Evolutionary conservation across 75 land plant species (phyloP).

Genomic region (Chamaecyparis obtusa): DNA sequence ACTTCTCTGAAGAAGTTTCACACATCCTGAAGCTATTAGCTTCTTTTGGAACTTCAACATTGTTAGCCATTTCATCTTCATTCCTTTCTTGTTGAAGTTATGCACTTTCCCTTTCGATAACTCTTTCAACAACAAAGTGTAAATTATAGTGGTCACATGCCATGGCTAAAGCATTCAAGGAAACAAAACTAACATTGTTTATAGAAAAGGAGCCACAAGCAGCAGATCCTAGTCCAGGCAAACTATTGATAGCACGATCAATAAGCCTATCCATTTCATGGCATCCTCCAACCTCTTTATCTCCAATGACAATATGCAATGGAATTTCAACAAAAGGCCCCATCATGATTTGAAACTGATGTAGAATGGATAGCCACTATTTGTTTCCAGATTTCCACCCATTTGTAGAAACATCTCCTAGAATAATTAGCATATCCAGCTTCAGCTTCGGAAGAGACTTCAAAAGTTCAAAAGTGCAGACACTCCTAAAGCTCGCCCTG

Average conservation of each 20-base stretch:
- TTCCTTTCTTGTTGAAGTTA: conserved; percentile 15
- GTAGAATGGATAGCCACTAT: conserved; percentile 47
- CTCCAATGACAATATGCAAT: conserved; percentile 51
- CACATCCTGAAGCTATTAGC: neutral
- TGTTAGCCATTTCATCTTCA: neutral
- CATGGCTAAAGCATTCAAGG: conserved; percentile 59
- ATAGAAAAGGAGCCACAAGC: conserved; percentile 54
- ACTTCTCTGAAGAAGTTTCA: conserved; percentile 1
- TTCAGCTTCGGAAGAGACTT: conserved; percentile 42
- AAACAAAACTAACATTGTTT: conserved; percentile 51
- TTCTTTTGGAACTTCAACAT: neutral
- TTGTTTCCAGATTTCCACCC: conserved; percentile 42
- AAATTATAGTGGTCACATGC: conserved; percentile 42
- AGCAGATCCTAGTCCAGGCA: conserved; percentile 54
- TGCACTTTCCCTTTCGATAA: conserved; percentile 37
- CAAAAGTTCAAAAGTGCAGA: neutral
- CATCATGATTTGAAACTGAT: conserved; percentile 38
- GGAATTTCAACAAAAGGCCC: conserved; percentile 50
- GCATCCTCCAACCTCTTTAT: conserved; percentile 65
- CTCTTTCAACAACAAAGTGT: conserved; percentile 39
- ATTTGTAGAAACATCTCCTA: conserved; percentile 63
- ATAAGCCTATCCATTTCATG: conserved; percentile 21
- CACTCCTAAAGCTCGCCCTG: neutral
- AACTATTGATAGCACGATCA: conserved; percentile 32
- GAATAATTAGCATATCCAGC: conserved; percentile 58